phyloP scores from a whole-genome alignment of 164 flowering plant species.

The Nymphaea colorata region DNA sequence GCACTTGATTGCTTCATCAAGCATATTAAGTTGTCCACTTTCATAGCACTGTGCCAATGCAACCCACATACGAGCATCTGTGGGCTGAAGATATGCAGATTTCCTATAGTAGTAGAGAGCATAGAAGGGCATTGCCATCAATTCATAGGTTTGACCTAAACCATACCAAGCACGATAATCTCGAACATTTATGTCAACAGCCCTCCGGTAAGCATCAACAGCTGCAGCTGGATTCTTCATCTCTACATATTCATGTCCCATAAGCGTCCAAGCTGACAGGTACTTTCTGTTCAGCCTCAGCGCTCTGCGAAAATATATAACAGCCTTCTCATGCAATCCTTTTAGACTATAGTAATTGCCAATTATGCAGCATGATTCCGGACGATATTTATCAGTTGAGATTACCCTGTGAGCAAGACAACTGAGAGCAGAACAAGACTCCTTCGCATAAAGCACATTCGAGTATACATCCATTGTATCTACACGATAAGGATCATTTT shows the following conservation, averaged over 20 bases:
- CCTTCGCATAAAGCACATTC: slow-evolving; percentile 95
- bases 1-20: slow-evolving; percentile 93
- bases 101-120: slow-evolving; percentile 83
- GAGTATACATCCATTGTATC: slow-evolving; percentile 98
- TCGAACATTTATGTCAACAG: slow-evolving; percentile 85
- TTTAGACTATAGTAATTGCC: slow-evolving; percentile 96
- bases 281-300: slow-evolving; percentile 76
- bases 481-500: slow-evolving; percentile 78
- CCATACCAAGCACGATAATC: slow-evolving; percentile 99
- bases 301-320: slow-evolving; percentile 85
- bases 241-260: slow-evolving; percentile 99
- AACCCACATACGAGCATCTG: slow-evolving; percentile 85
- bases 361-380: slow-evolving; percentile 95
- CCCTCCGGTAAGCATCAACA: slow-evolving; percentile 85
- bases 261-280: slow-evolving; percentile 95
- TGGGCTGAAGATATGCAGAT: slow-evolving; percentile 83
- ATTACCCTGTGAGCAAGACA: slow-evolving; percentile 86
- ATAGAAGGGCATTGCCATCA: slow-evolving; percentile 93
- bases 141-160: slow-evolving; percentile 94
- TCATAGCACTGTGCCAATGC: slow-evolving; percentile 98
- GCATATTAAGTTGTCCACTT: slow-evolving; percentile 77
- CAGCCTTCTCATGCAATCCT: slow-evolving; percentile 93
- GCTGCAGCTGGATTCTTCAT: slow-evolving; percentile 97
- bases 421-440: slow-evolving; percentile 72
- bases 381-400: slow-evolving; percentile 85